phyloP scores from a whole-genome alignment of 768 basidiomycete genomes.

The Serendipita sp. region DNA sequence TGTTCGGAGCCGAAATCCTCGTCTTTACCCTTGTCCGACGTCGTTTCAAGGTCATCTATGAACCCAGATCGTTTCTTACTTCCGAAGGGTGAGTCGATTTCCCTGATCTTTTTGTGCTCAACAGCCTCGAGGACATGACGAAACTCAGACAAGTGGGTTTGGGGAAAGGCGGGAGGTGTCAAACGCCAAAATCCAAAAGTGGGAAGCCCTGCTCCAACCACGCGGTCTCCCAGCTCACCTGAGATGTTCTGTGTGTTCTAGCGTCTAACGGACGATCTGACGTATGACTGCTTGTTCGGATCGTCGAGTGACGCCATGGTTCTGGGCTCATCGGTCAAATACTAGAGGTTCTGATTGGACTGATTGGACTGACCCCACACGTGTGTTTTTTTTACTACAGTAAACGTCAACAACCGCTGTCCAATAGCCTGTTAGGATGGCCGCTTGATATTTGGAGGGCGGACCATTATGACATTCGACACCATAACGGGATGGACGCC shows the following conservation, averaged over 20 bases:
- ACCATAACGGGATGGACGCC: conserved; percentile 71
- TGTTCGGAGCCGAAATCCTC: conserved; percentile 53
- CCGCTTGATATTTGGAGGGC: conserved; percentile 44
- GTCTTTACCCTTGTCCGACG: conserved; percentile 73
- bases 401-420: conserved; percentile 42
- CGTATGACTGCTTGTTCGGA: background rate
- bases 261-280: background rate
- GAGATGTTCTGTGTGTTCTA: too few relatives aligned
- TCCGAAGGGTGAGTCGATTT: conserved; percentile 25
- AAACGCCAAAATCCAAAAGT: too few relatives aligned
- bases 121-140: background rate
- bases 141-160: background rate
- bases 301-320: background rate
- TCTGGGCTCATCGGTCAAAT: background rate
- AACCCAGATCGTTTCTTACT: conserved; percentile 62
- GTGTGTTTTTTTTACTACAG: conserved; percentile 20
- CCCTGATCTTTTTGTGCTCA: background rate
- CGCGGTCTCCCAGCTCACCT: too few relatives aligned
- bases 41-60: conserved; percentile 78
- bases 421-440: conserved; percentile 42
- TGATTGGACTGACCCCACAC: conserved; percentile 1
- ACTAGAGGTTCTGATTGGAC: background rate
- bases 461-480: conserved; percentile 44
- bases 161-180: background rate
- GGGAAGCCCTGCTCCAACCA: too few relatives aligned